These are phyloP conservation scores for Aphanomyces euteiches DNA, from an alignment of 352 stramenopile species.

Conservation along the genomic window DNA sequence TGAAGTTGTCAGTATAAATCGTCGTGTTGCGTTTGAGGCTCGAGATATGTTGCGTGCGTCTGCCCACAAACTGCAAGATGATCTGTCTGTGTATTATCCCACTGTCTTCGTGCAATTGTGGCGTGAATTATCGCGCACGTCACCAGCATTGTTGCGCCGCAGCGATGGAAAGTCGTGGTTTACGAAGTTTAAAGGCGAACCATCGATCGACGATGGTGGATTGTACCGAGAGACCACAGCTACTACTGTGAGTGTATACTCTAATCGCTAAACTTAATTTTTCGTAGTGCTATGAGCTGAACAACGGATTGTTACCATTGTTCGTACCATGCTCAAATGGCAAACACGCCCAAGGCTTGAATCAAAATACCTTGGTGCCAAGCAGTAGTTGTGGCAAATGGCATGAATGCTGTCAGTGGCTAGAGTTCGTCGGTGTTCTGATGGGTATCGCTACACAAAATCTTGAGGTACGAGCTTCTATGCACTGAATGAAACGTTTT, in stretches of 20 bases:
- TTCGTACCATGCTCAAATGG: slow-evolving; percentile 22
- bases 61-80: background rate
- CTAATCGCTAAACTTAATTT: background rate
- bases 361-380: slow-evolving; percentile 28
- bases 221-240: slow-evolving; percentile 29
- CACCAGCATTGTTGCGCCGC: slow-evolving; percentile 22
- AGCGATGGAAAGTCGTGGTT: slow-evolving; percentile 31
- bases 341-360: slow-evolving; percentile 17
- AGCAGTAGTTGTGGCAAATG: slow-evolving; percentile 19
- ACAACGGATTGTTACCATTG: slow-evolving; percentile 24
- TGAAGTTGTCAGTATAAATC: slow-evolving; percentile 30
- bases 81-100: slow-evolving; percentile 5
- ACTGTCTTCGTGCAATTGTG: slow-evolving; percentile 28
- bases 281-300: slow-evolving; percentile 29
- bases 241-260: slow-evolving; percentile 8
- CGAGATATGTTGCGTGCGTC: background rate
- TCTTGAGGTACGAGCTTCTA: slow-evolving; percentile 6
- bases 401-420: slow-evolving; percentile 29
- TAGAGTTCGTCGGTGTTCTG: slow-evolving; percentile 18
- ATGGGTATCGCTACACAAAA: slow-evolving; percentile 31
- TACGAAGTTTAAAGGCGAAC: slow-evolving; percentile 30
- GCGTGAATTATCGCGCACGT: slow-evolving; percentile 19
- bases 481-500: background rate
- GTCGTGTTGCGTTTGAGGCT: slow-evolving; percentile 28
- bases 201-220: slow-evolving; percentile 28